Base-by-base conservation (phyloP, 164 flowering plant genomes). In the Aristolochia californica region DNA sequence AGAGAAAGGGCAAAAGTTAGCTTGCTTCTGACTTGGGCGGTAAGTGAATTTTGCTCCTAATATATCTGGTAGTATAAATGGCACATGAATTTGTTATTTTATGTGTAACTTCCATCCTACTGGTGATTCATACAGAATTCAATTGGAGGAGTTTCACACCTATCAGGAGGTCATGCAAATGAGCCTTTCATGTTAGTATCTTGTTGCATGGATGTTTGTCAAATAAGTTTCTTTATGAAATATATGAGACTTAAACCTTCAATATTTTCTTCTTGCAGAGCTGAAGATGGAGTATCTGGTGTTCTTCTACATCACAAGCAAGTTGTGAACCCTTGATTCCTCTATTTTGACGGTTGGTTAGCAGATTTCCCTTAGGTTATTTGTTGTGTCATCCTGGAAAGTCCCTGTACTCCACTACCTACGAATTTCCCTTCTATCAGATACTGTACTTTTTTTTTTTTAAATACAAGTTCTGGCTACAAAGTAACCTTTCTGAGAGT, bases 281-380 rank as follows among this genome's bases (percentile, higher is more conserved):
- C 75, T 22, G 83, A 85, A 55, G 93, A 87, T 77, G 95, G 96
- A 60, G 98, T 91, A 55, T 78, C 88, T 20, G 93, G 98, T 25
- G 93, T 91, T 16, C 96, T 91, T 72, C 84, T 91, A 58, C 93
- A 91, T 88, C 98, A 91, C 88, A 85, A 83, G 98, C 83, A 86
- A 86, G 98, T 84, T 49, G 71, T 62, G 71, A 71, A 78, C 69
- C 82, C 80, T 72, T 82, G 62, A 28, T 74, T 65, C 55, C 72
- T 77, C 72, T 78, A 53, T 61, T 69, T 45, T 77, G 68, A 71
- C 44, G 75, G 81, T 78, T 84, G 83, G 80, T 84, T 83, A 71
- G 78, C 75, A 74, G 25, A 69, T 67, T 72, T 71, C 70, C 72
- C 61, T 70, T 66, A 57, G 65, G 61, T 59, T 58, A 62, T 67